phyloP scores from a whole-genome alignment of 805 yeast genomes.

The Teunomyces cretensis region DNA sequence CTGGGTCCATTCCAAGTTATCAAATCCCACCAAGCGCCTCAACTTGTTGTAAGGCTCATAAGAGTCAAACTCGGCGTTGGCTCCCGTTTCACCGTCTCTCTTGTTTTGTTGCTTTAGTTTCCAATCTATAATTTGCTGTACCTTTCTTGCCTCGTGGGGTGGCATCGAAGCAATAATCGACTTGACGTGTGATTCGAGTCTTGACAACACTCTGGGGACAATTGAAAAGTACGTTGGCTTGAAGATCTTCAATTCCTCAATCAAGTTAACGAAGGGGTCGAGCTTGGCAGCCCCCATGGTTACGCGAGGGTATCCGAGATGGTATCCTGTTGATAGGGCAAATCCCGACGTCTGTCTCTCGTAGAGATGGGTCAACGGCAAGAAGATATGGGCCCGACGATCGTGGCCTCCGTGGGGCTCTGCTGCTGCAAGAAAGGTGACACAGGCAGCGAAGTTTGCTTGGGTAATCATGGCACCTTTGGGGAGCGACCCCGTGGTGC shows the following conservation, averaged over 20 bases:
- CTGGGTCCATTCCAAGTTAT: conserved; percentile 17
- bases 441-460: conserved; percentile 47
- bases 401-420: conserved; percentile 3
- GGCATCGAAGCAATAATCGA: conserved; percentile 4
- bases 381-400: conserved; percentile 26
- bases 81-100: conserved; percentile 11
- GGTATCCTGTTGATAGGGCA: conserved; percentile 47
- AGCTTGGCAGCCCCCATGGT: conserved; percentile 8
- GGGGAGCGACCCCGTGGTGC: conserved; percentile 68
- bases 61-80: conserved; percentile 12
- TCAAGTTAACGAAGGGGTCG: conserved; percentile 21
- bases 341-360: conserved; percentile 49
- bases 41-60: conserved; percentile 13
- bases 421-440: conserved; percentile 17
- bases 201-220: conserved; percentile 41
- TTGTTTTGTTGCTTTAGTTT: conserved; percentile 8
- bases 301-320: conserved; percentile 50
- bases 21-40: conserved; percentile 16
- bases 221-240: conserved; percentile 29
- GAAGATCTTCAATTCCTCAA: conserved; percentile 28
- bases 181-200: conserved; percentile 25
- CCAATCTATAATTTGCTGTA: conserved; percentile 11
- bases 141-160: background rate
- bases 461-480: conserved; percentile 67
- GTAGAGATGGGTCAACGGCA: conserved; percentile 61